Evolutionary conservation across 768 basidiomycete genomes (phyloP), one percentile per base, ranked within the genome.

Genomic region (Hygrocybe coccinea): DNA sequence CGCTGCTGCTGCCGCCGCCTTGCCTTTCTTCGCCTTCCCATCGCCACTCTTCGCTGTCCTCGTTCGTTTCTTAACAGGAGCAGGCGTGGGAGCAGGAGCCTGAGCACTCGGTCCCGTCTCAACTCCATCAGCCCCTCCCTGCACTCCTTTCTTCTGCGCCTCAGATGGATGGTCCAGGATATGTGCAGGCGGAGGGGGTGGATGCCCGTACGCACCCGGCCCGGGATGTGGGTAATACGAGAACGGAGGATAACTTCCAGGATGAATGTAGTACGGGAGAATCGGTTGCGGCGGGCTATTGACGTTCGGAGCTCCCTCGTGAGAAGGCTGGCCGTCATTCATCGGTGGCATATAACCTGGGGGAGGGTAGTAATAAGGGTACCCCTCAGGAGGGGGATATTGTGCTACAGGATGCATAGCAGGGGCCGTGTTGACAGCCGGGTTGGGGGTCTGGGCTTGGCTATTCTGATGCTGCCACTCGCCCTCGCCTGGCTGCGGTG

Each of bases 191-290:
- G 60, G 62, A 17, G 57, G 55, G n/a, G 56, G 41, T 19, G 57
- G 67, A 25, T 66, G 68, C 4, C 67, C 68, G 51, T 71, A 72
- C 54, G 73, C 65, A n/a, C 52, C 51, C 24, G 51, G 51, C 19
- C 36, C 37, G 15, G 52, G 52, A 24, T 70, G 71, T 17, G 71
- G 73, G 52, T 72, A 74, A 45, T 71, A 69, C 9, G 69, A 61
- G 55, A 71, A 74, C 3, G 72, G 56, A 29, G 72, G 72, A 54
- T 72, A 75, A 1, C 59, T 61, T 2, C 70, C 70, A 2, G 74
- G 67, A 49, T 69, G 73, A 24, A 78, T 68, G 52, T 74, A 76
- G 56, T 75, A 75, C 4, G 73, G 76, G 14, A 51, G 10, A 60
- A 76, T 68, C 14, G 70, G 62, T 7, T 69, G 61, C 4, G 68